phyloP scores from a whole-genome alignment of 768 basidiomycete species.

The Calocybe gangraenosa region DNA sequence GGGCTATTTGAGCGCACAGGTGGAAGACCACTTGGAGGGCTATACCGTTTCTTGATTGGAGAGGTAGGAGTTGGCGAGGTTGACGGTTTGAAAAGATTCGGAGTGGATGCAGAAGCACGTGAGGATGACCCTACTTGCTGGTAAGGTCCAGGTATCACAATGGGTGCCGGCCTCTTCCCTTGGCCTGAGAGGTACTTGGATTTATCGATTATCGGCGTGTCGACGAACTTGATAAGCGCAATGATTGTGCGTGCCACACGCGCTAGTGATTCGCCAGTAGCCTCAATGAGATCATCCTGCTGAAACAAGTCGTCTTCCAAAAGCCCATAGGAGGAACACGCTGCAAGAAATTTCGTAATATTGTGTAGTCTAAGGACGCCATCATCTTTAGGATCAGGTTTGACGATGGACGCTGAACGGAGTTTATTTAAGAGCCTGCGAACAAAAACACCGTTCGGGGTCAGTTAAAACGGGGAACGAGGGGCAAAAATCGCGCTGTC shows the following conservation, averaged over 20 bases:
- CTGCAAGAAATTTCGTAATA: slow-evolving; percentile 72
- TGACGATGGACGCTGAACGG: slow-evolving; percentile 52
- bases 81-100: slow-evolving; percentile 38
- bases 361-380: slow-evolving; percentile 66
- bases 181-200: slow-evolving; percentile 44
- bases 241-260: slow-evolving; percentile 76
- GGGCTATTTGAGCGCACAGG: slow-evolving; percentile 56
- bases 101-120: slow-evolving; percentile 54
- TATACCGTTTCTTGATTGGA: slow-evolving; percentile 43
- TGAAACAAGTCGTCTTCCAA: slow-evolving; percentile 61
- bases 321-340: slow-evolving; percentile 66
- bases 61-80: slow-evolving; percentile 33
- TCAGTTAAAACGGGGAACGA: no score
- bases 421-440: slow-evolving; percentile 77
- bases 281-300: slow-evolving; percentile 63
- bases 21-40: slow-evolving; percentile 46
- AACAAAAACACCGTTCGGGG: slow-evolving; percentile 1
- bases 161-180: slow-evolving; percentile 22
- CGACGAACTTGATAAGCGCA: slow-evolving; percentile 59
- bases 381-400: slow-evolving; percentile 64
- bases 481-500: no score
- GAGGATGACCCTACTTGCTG: slow-evolving; percentile 31
- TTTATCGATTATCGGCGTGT: slow-evolving; percentile 43
- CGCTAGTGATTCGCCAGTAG: slow-evolving; percentile 54
- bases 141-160: slow-evolving; percentile 27